Evolutionary conservation across 73 alveolate species (phyloP).

Genomic region (Tetrahymena borealis): DNA sequence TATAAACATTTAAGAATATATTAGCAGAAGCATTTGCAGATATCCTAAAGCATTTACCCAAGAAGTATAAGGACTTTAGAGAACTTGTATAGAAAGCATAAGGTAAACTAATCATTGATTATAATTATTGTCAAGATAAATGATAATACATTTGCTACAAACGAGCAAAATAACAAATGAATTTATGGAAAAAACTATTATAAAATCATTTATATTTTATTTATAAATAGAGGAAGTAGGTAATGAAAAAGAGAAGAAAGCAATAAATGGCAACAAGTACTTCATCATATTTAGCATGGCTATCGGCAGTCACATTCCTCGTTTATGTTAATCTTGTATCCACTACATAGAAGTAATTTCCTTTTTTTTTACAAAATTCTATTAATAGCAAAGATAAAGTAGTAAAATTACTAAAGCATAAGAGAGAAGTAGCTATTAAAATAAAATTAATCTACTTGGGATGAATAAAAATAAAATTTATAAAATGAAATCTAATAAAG

Average conservation of each 20-base stretch:
- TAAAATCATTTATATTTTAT: background rate
- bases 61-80: background rate
- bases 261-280: background rate
- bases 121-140: background rate
- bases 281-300: background rate
- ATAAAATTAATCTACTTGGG: too few species aligned
- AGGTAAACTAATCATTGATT: background rate
- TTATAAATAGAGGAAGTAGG: background rate
- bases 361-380: too few species aligned
- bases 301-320: background rate
- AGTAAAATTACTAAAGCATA: too few species aligned
- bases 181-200: background rate
- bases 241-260: background rate
- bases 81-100: background rate
- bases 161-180: too few species aligned
- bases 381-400: too few species aligned
- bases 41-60: background rate
- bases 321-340: background rate
- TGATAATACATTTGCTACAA: too few species aligned
- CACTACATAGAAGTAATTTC: background rate
- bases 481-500: too few species aligned
- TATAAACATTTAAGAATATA: background rate
- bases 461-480: too few species aligned
- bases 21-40: background rate
- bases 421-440: too few species aligned